phyloP scores from a whole-genome alignment of 768 basidiomycete species.

The Calocera cornea region DNA sequence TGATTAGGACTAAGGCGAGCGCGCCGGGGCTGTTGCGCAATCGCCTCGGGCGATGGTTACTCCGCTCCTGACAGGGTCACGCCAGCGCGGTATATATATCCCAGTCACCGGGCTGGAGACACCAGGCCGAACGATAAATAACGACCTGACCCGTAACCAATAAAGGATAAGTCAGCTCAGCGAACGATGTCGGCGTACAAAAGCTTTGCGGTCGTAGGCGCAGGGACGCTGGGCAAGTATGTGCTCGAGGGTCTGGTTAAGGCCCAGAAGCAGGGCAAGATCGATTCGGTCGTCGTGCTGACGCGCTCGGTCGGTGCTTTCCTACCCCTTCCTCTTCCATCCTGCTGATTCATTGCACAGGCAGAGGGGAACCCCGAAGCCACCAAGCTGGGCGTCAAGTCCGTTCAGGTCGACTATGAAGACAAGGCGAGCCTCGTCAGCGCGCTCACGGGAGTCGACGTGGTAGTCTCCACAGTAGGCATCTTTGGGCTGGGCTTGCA shows the following conservation, averaged over 20 bases:
- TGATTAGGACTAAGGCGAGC: no score
- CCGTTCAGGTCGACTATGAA: conserved; percentile 7
- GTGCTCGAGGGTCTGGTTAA: conserved; percentile 1
- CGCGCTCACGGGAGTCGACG: conserved; percentile 8
- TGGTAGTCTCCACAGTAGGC: conserved; percentile 6
- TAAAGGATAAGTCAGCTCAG: neutral
- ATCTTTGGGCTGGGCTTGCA: neutral
- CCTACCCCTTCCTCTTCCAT: neutral
- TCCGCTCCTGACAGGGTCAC: neutral
- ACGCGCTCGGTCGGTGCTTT: neutral
- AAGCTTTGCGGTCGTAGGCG: conserved; percentile 11
- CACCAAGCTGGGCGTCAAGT: neutral
- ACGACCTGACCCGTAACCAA: no score
- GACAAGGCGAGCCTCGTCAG: neutral
- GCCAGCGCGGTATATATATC: neutral
- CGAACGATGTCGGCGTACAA: conserved; percentile 1
- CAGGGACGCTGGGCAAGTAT: conserved; percentile 9
- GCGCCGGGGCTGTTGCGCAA: neutral
- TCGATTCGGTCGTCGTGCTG: neutral
- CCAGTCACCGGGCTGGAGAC: no score
- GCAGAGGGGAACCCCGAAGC: neutral
- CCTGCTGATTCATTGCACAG: neutral
- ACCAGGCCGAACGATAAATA: no score
- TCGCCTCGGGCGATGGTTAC: neutral
- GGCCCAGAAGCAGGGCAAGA: neutral